Evolutionary conservation across 495 filamentous ascomycete species (phyloP), one percentile per base, ranked within the genome.

Genomic region (Podospora pseudoanserina): DNA sequence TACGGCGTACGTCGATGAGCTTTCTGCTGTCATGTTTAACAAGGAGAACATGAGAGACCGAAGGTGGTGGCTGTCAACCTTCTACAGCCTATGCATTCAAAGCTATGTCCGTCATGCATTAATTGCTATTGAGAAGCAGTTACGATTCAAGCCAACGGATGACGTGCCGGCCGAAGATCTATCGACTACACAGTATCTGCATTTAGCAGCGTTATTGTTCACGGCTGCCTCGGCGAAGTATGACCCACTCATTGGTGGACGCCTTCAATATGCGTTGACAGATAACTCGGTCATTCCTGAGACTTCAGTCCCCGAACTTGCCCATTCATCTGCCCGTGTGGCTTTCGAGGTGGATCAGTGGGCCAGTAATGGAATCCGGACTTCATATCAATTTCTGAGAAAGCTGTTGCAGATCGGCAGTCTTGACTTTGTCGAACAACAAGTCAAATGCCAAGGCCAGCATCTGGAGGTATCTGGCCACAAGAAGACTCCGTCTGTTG

Each of bases 21-120:
- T 79, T 9, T 79, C 77, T 0, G 68, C 72, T 0, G 76, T 79
- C 30, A 77, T 79, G 20, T 79, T 79, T 70, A 76, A 78, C 65
- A 79, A 79, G 66, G 73, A 75, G 53, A 79, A 79, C 16, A 76
- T 79, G 73, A 67, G 75, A 6, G 74, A 75, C 53, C 66, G 74
- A 55, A 66, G 72, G 13, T 79, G 76, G 76, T 75, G 77, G 74
- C 28, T 78, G 4, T 78, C 76, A 64, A 76, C 73, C 15, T 79
- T 77, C 63, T 79, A 77, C 68, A 77, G 75, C 60, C 63, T 79
- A 4, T 78, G 68, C 63, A 78, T 79, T 68, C 77, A 78, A 67
- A 75, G 73, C 65, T 73, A 75, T 57, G 76, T 78, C 7, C 69
- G 76, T 19, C 73, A 77, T 26, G 75, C 75, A 18, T 49, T 79